Conservation (phyloP, 768 basidiomycete species). For the Boletus coccyginus region DNA sequence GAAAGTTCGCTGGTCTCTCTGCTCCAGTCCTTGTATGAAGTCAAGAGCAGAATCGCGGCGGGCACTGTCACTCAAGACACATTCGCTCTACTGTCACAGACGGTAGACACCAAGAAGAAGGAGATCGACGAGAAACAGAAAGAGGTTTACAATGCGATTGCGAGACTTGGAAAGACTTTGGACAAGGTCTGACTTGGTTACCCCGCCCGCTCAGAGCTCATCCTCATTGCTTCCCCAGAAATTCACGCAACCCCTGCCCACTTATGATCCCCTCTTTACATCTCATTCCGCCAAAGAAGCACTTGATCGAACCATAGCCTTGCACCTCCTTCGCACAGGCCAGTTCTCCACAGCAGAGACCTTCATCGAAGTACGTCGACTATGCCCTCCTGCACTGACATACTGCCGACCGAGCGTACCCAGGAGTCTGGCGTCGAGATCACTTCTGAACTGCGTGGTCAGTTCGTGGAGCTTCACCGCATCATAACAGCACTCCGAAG, state of each 20-base stretch:
- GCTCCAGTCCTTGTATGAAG: conserved; percentile 52
- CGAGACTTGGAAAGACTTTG: conserved; percentile 78
- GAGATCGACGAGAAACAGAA: conserved; percentile 88
- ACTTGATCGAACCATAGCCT: conserved; percentile 66
- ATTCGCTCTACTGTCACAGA: conserved; percentile 49
- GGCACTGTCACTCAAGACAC: conserved; percentile 49
- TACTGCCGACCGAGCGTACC: background rate
- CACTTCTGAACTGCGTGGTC: conserved; percentile 43
- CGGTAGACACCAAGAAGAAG: conserved; percentile 72
- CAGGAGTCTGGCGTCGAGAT: conserved; percentile 71
- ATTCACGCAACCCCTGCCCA: conserved; percentile 58
- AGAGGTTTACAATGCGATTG: conserved; percentile 76
- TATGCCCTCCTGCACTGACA: conserved; percentile 1
- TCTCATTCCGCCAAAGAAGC: conserved; percentile 57
- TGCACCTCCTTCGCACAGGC: conserved; percentile 79
- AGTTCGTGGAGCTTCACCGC: conserved; percentile 69
- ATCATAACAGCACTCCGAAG: conserved; percentile 66
- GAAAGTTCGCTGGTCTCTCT: conserved; percentile 63
- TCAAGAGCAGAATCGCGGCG: conserved; percentile 50
- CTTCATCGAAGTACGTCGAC: conserved; percentile 60
- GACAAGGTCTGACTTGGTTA: conserved; percentile 69
- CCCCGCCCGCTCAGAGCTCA: background rate
- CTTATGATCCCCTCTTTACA: conserved; percentile 64
- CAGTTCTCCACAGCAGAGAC: conserved; percentile 75
- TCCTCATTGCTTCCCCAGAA: conserved; percentile 40